Evolutionary conservation across 208 protist genomes (phyloP).

Genomic region (Trypanosoma conorhini): DNA sequence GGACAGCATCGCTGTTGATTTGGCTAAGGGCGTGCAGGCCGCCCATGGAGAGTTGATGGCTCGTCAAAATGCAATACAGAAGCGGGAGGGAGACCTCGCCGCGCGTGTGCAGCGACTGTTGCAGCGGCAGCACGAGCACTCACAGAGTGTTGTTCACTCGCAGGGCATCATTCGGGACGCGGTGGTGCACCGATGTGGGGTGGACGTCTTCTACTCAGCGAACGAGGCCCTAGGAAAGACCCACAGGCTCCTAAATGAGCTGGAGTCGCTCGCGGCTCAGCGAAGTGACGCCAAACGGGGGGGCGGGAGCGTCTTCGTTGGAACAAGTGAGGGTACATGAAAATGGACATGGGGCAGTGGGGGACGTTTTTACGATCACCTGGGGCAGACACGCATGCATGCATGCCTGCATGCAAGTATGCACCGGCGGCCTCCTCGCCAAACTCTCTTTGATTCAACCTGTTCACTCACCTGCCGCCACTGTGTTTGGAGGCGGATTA

Average conservation of each 20-base stretch:
- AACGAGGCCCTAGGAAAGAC: constrained; percentile 74
- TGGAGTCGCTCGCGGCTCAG: constrained; percentile 31
- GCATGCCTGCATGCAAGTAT: too few relatives aligned
- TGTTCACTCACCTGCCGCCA: background rate
- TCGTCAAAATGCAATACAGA: constrained; percentile 29
- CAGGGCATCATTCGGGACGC: constrained; percentile 57
- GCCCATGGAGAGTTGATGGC: constrained; percentile 5
- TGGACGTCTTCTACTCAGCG: constrained; percentile 39
- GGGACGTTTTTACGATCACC: background rate
- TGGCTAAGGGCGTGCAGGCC: constrained; percentile 19
- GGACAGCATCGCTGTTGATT: constrained; percentile 17
- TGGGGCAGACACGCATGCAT: background rate
- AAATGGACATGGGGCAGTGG: background rate
- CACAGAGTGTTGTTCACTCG: constrained; percentile 24
- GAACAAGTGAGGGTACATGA: background rate
- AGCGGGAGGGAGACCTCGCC: constrained; percentile 34
- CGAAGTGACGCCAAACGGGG: background rate
- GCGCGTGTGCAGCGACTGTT: constrained; percentile 30
- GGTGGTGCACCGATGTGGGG: constrained; percentile 63
- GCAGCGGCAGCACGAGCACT: constrained; percentile 23
- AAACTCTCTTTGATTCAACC: background rate
- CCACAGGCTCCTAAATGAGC: constrained; percentile 51
- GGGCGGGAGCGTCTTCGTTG: background rate
- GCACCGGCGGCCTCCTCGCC: background rate
- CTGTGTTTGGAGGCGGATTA: background rate